A percentile compares a stretch with the other conserved stretches of the same genome.
Evolutionary conservation across 73 alveolate genomes (phyloP).

Genomic region (Symbiodinium natans): DNA sequence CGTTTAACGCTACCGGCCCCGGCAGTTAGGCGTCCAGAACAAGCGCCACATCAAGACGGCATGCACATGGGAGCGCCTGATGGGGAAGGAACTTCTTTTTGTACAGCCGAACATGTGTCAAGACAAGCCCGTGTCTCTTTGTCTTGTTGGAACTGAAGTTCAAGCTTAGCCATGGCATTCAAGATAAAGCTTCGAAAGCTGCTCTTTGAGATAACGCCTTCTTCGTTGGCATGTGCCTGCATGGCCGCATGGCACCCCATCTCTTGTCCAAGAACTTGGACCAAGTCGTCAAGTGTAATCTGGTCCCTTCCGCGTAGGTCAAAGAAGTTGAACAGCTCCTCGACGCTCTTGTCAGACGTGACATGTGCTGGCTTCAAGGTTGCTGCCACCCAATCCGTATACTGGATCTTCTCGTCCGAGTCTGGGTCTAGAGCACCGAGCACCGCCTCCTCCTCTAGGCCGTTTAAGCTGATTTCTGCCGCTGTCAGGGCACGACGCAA

Average conservation of each 20-base stretch:
- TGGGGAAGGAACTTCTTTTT: background rate
- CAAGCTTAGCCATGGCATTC: slow-evolving; percentile 71
- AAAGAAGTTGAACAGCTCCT: slow-evolving; percentile 79
- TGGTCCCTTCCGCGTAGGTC: slow-evolving; percentile 64
- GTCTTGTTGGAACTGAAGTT: slow-evolving; percentile 60
- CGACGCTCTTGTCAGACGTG: slow-evolving; percentile 35
- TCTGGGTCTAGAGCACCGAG: slow-evolving; percentile 48
- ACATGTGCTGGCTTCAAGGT: slow-evolving; percentile 65
- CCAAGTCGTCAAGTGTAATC: slow-evolving; percentile 27
- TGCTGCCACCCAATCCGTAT: slow-evolving; percentile 50
- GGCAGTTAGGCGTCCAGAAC: background rate
- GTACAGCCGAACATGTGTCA: slow-evolving; percentile 7
- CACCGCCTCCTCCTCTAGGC: slow-evolving; percentile 30
- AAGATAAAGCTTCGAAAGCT: slow-evolving; percentile 45
- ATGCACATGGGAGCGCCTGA: background rate
- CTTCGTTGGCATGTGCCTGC: slow-evolving; percentile 47
- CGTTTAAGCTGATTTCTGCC: background rate
- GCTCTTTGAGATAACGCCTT: slow-evolving; percentile 33
- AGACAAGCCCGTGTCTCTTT: slow-evolving; percentile 5
- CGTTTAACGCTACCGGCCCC: too few relatives aligned
- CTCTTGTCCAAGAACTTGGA: slow-evolving; percentile 68
- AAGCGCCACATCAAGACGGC: background rate
- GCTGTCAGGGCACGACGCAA: slow-evolving; percentile 27
- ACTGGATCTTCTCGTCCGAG: slow-evolving; percentile 58
- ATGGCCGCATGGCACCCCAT: slow-evolving; percentile 76